These are phyloP conservation scores for Anthracocystis walkeri DNA, from an alignment of 1,284 basidiomycete species.

Conservation along the genomic window DNA sequence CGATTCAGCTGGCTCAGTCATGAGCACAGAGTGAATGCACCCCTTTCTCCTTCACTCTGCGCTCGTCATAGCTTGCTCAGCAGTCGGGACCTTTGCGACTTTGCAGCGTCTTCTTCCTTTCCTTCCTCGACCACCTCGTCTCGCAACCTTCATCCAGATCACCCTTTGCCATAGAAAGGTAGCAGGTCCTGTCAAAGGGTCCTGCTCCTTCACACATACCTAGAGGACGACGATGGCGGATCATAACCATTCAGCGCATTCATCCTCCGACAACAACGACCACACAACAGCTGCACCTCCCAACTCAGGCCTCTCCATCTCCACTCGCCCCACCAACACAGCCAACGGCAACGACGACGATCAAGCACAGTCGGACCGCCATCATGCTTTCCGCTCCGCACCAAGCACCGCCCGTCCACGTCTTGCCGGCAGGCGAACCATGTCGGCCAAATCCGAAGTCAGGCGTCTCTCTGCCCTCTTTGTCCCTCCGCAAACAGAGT, in stretches of 20 bases:
- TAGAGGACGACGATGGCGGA: constrained; percentile 13
- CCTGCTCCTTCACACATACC: no score
- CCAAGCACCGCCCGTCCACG: constrained; percentile 41
- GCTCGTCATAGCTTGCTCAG: no score
- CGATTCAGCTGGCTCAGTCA: no score
- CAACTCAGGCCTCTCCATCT: constrained; percentile 37
- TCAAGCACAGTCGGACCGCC: background rate
- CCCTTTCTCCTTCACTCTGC: no score
- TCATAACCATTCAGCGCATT: background rate
- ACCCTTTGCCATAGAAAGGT: background rate
- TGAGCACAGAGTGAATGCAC: no score
- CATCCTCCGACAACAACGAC: constrained; percentile 1
- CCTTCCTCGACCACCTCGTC: background rate
- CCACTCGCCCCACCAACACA: constrained; percentile 9
- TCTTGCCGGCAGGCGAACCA: constrained; percentile 34
- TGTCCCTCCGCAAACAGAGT: constrained; percentile 16
- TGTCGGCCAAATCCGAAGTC: constrained; percentile 37
- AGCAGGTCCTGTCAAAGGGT: background rate
- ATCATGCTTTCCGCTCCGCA: constrained; percentile 20
- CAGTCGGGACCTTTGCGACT: no score
- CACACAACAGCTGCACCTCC: background rate
- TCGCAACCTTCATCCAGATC: background rate
- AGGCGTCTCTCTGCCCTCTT: constrained; percentile 46
- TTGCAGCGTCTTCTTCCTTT: no score
- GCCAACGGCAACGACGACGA: background rate